Evolutionary conservation across 2,329 filamentous ascomycete species (phyloP), one percentile per base, ranked within the genome.

Genomic region (Ophiostoma sp.): DNA sequence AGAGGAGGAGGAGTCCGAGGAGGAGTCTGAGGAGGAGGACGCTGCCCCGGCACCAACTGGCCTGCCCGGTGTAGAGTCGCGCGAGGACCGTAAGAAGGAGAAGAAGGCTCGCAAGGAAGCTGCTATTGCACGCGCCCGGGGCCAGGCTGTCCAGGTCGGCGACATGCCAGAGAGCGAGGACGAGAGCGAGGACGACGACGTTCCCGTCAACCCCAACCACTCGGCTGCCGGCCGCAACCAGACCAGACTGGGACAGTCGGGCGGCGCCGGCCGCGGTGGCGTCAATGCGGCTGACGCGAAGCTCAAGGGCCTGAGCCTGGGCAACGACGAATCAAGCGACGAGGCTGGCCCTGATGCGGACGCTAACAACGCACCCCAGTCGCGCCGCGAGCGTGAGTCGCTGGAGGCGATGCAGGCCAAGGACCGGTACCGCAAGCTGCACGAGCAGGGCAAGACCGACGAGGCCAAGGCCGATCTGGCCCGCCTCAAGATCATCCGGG

Each of bases 391-490:
- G 80, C 77, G 85, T 74, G 85, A 98, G 81, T 91, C 93, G 2
- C 76, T 95, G 45, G 90, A 97, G 80, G 93, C 93, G 1, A 89
- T 90, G 71, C 90, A 94, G 77, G 92, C 92, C 42, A 93, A 93
- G 78, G 93, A 97, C 82, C 85, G 88, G 73, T 97, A 97, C 76
- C 86, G 92, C 82, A 96, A 96, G 80, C 79, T 97, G 74, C 94
- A 97, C 75, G 91, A 93, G 69, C 90, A 93, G 76, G 94, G 94
- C 75, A 98, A 98, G 87, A 98, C 95, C 62, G 95, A 99, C 70
- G 91, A 97, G 83, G 93, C 94, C 64, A 90, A 92, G 77, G 89
- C 91, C 5, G 95, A 99, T 79, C 76, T 98, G 73, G 94, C 92
- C 69, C 86, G 95, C 68, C 80, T 99, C 75, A 87, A 83, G 77